phyloP scores from a whole-genome alignment of 495 filamentous ascomycete species.

The Talaromyces nanjingensis region DNA sequence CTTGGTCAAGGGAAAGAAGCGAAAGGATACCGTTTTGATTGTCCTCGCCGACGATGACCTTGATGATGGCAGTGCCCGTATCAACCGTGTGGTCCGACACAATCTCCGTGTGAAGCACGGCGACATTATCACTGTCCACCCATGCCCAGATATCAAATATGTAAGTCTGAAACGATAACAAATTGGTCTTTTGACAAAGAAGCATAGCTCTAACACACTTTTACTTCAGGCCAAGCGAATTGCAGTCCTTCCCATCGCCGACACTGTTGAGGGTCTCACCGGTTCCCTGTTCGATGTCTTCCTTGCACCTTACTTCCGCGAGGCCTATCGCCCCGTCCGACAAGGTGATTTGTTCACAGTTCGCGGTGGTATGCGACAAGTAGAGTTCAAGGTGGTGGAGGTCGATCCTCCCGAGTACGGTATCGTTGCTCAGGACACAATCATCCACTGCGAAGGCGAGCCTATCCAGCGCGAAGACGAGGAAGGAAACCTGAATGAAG shows the following conservation, averaged over 20 bases:
- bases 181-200: not conserved
- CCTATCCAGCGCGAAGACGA: conserved; percentile 98
- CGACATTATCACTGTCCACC: conserved; percentile 91
- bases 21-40: conserved; percentile 97
- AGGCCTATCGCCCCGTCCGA: conserved; percentile 93
- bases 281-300: conserved; percentile 98
- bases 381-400: conserved; percentile 99
- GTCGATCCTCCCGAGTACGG: conserved; percentile 97
- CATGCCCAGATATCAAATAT: conserved; percentile 99
- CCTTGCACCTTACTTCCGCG: conserved; percentile 98
- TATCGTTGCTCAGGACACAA: conserved; percentile 96
- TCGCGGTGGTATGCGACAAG: conserved; percentile 95
- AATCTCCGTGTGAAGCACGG: conserved; percentile 98
- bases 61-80: conserved; percentile 90
- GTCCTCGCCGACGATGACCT: conserved; percentile 96
- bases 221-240: conserved; percentile 84
- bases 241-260: conserved; percentile 94
- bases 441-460: conserved; percentile 98
- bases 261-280: conserved; percentile 95
- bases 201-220: conserved; percentile 15
- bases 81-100: conserved; percentile 97
- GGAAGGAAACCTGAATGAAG: conserved; percentile 97
- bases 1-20: conserved; percentile 97
- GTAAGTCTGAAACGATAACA: conserved; percentile 43
- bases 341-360: conserved; percentile 97